Evolutionary conservation across 768 basidiomycete species (phyloP).

Genomic region (Podaxis carcinomalis): DNA sequence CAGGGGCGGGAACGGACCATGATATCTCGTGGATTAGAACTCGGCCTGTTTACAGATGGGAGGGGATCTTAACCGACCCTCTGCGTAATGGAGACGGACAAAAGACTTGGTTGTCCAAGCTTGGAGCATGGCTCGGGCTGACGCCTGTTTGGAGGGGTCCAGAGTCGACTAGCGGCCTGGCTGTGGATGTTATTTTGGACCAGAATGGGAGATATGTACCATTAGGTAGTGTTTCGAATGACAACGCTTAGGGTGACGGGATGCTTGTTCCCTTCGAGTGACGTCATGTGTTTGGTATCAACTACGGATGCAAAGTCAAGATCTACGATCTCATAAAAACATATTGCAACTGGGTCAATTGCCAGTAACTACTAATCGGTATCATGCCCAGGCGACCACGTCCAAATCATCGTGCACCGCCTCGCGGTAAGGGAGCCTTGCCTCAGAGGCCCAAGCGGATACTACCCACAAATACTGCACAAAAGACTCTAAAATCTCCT

Average conservation of each 20-base stretch:
- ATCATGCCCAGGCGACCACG: slow-evolving; percentile 36
- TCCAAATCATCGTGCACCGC: slow-evolving; percentile 13
- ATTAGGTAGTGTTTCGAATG: slow-evolving; percentile 20
- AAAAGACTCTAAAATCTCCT: too few relatives aligned
- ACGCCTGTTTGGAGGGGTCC: slow-evolving; percentile 59
- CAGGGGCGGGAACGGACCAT: slow-evolving; percentile 69
- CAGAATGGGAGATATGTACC: slow-evolving; percentile 52
- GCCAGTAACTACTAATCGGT: not conserved
- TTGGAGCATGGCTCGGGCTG: slow-evolving; percentile 67
- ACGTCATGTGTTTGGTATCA: slow-evolving; percentile 3
- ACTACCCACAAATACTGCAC: not conserved
- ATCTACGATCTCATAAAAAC: not conserved
- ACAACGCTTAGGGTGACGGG: not conserved
- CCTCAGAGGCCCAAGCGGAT: not conserved
- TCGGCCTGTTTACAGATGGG: slow-evolving; percentile 66
- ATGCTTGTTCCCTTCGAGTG: not conserved
- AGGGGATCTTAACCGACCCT: slow-evolving; percentile 59
- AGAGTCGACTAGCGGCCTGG: slow-evolving; percentile 47
- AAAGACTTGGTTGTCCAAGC: slow-evolving; percentile 42
- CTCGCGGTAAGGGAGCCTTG: not conserved
- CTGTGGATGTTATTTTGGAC: slow-evolving; percentile 54
- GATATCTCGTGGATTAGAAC: slow-evolving; percentile 56
- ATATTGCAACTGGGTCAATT: not conserved
- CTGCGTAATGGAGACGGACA: slow-evolving; percentile 32
- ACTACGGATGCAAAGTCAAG: not conserved